Percentiles rank a stretch among this genome's conserved stretches.
Conservation (phyloP, 495 filamentous ascomycete species). For the Daldinia caldariorum region DNA sequence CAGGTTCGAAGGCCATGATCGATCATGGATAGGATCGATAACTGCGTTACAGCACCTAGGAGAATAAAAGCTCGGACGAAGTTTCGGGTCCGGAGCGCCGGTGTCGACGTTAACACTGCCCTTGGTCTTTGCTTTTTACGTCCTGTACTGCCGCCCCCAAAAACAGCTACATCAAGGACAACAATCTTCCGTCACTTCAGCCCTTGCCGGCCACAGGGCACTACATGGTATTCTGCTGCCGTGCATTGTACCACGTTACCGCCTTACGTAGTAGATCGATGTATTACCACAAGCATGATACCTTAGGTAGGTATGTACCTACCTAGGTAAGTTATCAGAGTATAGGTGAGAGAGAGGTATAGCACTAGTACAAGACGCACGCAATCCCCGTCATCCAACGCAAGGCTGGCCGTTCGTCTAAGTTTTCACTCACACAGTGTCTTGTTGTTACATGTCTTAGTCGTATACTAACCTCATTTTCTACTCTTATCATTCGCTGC, state of each 20-base stretch:
- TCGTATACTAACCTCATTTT: neutral
- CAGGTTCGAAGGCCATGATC: neutral
- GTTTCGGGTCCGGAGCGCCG: constrained; percentile 31
- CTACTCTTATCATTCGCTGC: constrained; percentile 3
- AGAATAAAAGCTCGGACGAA: constrained; percentile 2
- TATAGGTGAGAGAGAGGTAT: constrained; percentile 1
- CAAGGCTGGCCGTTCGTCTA: neutral
- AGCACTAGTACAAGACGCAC: constrained; percentile 21
- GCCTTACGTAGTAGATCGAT: constrained; percentile 15
- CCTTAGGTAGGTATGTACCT: neutral
- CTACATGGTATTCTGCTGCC: constrained; percentile 7
- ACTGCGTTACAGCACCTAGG: constrained; percentile 1
- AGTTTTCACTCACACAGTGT: neutral
- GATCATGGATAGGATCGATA: constrained; percentile 11
- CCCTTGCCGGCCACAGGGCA: neutral
- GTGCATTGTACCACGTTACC: constrained; percentile 14
- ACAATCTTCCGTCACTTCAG: constrained; percentile 4
- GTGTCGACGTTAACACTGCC: constrained; percentile 19
- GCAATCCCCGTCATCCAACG: constrained; percentile 3
- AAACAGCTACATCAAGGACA: constrained; percentile 3
- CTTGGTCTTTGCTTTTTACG: constrained; percentile 4
- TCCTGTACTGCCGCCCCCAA: constrained; percentile 24
- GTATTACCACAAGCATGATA: neutral
- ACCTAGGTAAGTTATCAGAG: neutral
- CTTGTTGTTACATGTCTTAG: neutral